Percentiles rank a stretch among this genome's conserved stretches.
Evolutionary conservation across 192 early-diverging fungal genomes (phyloP).

Genomic region (Pilobolus umbonatus): DNA sequence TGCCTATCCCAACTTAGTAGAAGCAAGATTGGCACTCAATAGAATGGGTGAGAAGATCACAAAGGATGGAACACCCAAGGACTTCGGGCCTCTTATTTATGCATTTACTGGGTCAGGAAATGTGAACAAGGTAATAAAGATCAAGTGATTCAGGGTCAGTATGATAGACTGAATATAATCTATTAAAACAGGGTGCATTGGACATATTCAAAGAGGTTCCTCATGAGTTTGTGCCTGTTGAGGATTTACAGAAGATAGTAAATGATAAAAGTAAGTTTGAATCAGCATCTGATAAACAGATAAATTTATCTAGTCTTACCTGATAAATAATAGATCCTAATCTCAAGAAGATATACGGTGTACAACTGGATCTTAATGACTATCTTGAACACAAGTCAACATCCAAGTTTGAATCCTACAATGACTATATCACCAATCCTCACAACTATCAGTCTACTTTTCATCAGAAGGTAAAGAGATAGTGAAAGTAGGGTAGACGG

Average conservation of each 20-base stretch:
- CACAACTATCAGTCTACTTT: constrained; percentile 74
- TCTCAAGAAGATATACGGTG: constrained; percentile 73
- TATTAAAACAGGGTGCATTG: constrained; percentile 64
- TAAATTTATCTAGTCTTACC: not conserved
- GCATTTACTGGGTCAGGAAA: constrained; percentile 90
- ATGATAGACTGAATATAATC: not conserved
- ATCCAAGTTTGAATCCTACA: constrained; percentile 44
- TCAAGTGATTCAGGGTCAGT: not conserved
- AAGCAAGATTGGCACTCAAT: constrained; percentile 54
- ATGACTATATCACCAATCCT: constrained; percentile 77
- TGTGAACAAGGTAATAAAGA: constrained; percentile 60
- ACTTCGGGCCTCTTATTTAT: constrained; percentile 87
- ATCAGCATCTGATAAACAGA: not conserved
- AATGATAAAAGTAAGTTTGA: constrained; percentile 50
- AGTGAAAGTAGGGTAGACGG: not conserved
- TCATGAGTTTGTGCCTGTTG: constrained; percentile 79
- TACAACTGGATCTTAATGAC: constrained; percentile 74
- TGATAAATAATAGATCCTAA: constrained; percentile 44
- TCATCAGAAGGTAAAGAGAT: constrained; percentile 56
- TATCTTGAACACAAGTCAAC: constrained; percentile 78
- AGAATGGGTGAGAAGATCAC: constrained; percentile 74
- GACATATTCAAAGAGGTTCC: constrained; percentile 89
- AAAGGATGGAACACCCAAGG: constrained; percentile 82
- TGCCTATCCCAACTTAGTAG: constrained; percentile 61
- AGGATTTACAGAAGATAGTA: constrained; percentile 57